Conservation (phyloP, 257 asterid species). For the Leonotis leonurus region DNA sequence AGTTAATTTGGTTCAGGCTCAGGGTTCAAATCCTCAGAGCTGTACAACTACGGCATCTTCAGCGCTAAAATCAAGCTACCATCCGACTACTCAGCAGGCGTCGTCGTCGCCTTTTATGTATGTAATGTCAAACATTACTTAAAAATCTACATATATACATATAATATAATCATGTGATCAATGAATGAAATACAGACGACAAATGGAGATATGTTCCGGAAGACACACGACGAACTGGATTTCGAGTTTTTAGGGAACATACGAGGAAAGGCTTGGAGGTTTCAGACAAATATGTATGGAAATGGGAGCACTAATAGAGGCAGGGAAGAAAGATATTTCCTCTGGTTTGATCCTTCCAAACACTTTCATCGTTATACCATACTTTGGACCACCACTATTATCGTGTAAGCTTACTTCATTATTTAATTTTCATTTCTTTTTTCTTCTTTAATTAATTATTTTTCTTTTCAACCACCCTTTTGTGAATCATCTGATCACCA, state of each 20-base stretch:
- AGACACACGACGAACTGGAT: slow-evolving; percentile 80
- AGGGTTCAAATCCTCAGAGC: slow-evolving; percentile 79
- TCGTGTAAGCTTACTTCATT: slow-evolving; percentile 64
- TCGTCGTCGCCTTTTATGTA: slow-evolving; percentile 92
- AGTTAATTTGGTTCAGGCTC: no score
- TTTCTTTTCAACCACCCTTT: neutral
- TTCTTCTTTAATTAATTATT: neutral
- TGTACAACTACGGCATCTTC: slow-evolving; percentile 75
- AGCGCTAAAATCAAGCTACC: slow-evolving; percentile 89
- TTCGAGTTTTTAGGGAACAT: slow-evolving; percentile 88
- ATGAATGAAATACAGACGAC: slow-evolving; percentile 67
- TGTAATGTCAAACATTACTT: neutral
- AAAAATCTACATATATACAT: neutral
- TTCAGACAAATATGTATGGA: slow-evolving; percentile 94
- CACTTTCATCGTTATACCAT: slow-evolving; percentile 71
- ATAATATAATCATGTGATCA: no score
- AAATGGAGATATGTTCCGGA: slow-evolving; percentile 56
- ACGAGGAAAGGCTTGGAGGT: slow-evolving; percentile 82
- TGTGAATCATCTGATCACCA: neutral
- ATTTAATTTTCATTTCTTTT: neutral
- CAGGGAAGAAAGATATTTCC: slow-evolving; percentile 83
- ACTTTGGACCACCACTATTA: slow-evolving; percentile 69
- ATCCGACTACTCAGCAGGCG: slow-evolving; percentile 84
- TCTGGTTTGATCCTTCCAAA: slow-evolving; percentile 81
- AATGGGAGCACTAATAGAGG: slow-evolving; percentile 87